phyloP scores from a whole-genome alignment of 148 eudicot genomes.

The Cornus kousa region DNA sequence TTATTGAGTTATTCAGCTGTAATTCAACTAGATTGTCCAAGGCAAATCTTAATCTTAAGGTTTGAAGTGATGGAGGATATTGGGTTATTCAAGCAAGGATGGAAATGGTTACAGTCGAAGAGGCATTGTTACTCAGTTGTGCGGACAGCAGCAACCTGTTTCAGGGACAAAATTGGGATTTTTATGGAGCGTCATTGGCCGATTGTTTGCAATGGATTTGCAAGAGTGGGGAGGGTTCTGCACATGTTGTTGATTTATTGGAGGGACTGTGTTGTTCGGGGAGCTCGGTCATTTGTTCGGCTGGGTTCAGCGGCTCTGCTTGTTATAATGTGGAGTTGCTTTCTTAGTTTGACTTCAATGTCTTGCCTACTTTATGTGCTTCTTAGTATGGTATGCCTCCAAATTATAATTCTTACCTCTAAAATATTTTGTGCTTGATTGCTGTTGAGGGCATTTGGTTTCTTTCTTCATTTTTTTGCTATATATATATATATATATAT shows the following conservation, averaged over 20 bases:
- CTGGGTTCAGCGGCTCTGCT: constrained; percentile 82
- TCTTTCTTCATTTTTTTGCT: neutral
- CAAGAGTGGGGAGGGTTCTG: constrained; percentile 43
- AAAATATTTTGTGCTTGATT: constrained; percentile 1
- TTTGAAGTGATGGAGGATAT: constrained; percentile 70
- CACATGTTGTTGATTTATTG: constrained; percentile 51
- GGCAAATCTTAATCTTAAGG: neutral
- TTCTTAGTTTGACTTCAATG: constrained; percentile 91
- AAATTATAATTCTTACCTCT: neutral
- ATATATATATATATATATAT: too few species aligned
- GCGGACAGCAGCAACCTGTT: constrained; percentile 32
- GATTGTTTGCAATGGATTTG: constrained; percentile 64
- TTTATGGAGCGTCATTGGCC: constrained; percentile 80
- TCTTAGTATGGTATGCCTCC: constrained; percentile 64
- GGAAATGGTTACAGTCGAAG: constrained; percentile 81
- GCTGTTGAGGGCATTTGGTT: neutral
- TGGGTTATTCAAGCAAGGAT: constrained; percentile 76
- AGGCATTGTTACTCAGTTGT: constrained; percentile 55
- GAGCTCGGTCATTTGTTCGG: constrained; percentile 50
- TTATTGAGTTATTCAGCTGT: neutral
- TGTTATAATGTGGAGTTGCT: constrained; percentile 94
- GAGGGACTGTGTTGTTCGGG: constrained; percentile 57
- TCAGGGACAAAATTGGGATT: constrained; percentile 57
- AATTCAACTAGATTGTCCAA: neutral
- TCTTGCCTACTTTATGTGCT: constrained; percentile 85